A percentile compares a stretch with the other conserved stretches of the same genome.
These are phyloP conservation scores for Wallacemonas sp. DNA, from an alignment of 208 protist genomes.

Conservation along the genomic window DNA sequence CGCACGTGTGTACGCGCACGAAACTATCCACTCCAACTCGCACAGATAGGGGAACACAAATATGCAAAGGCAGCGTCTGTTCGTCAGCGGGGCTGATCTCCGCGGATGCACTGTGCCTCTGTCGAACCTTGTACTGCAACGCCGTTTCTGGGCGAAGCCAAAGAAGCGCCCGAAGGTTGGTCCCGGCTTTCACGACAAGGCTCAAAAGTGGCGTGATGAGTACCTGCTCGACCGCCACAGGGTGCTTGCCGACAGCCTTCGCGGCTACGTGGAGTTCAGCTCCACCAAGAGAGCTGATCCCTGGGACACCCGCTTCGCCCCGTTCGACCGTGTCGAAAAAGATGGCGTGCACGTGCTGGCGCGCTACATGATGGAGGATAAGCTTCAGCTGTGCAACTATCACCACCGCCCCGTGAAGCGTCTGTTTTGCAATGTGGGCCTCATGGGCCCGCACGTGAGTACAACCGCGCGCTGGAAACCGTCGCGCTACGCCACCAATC, in stretches of 20 bases:
- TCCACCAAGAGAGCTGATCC: constrained; percentile 80
- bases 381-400: constrained; percentile 90
- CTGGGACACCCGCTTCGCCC: constrained; percentile 90
- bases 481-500: constrained; percentile 75
- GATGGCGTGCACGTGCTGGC: constrained; percentile 88
- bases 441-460: constrained; percentile 84
- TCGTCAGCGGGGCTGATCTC: constrained; percentile 62
- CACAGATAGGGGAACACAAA: too few species aligned
- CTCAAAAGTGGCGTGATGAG: constrained; percentile 89
- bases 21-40: too few species aligned
- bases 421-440: constrained; percentile 86
- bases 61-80: constrained; percentile 36
- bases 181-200: constrained; percentile 86
- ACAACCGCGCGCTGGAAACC: constrained; percentile 89
- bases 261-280: constrained; percentile 89
- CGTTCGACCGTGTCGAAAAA: constrained; percentile 90
- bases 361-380: constrained; percentile 90
- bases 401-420: constrained; percentile 87
- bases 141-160: constrained; percentile 88
- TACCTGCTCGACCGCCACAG: constrained; percentile 87
- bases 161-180: constrained; percentile 91
- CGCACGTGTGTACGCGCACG: too few species aligned
- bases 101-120: constrained; percentile 33
- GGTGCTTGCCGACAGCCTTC: constrained; percentile 82
- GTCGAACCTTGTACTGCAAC: constrained; percentile 42